These are phyloP conservation scores for Eruca vesicaria DNA, from an alignment of 441 rosid species.

Conservation along the genomic window DNA sequence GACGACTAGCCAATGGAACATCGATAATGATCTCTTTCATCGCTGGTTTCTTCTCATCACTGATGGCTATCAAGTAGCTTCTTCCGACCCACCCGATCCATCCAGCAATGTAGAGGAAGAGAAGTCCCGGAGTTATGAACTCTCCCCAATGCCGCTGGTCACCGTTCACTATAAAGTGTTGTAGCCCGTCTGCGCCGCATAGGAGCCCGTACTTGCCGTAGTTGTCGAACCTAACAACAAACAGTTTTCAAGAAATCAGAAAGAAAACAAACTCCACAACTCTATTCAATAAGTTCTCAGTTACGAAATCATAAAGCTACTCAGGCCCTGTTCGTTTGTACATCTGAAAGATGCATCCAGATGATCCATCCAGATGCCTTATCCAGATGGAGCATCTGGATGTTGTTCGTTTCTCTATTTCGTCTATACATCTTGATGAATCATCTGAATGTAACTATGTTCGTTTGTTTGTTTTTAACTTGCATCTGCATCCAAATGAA, in stretches of 20 bases:
- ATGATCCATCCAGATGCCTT: too few relatives aligned
- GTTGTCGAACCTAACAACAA: conserved; percentile 55
- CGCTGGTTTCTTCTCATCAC: conserved; percentile 89
- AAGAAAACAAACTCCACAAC: not conserved
- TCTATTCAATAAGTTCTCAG: not conserved
- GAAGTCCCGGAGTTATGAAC: conserved; percentile 85
- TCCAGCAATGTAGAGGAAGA: conserved; percentile 92
- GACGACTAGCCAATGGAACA: conserved; percentile 75
- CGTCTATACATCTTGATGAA: too few relatives aligned
- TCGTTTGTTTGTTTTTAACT: too few relatives aligned
- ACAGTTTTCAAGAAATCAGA: not conserved
- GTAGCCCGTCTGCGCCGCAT: conserved; percentile 90
- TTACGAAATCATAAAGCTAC: too few relatives aligned
- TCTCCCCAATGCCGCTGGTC: conserved; percentile 99
- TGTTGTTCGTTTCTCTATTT: too few relatives aligned
- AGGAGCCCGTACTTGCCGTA: conserved; percentile 86
- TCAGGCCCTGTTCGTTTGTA: too few relatives aligned
- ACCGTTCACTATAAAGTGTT: conserved; percentile 92
- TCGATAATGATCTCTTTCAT: conserved; percentile 99
- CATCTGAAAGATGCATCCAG: too few relatives aligned
- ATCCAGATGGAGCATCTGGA: too few relatives aligned
- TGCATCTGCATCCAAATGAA: too few relatives aligned
- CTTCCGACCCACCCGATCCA: conserved; percentile 99
- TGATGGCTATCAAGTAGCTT: conserved; percentile 86
- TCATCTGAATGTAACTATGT: too few relatives aligned